phyloP scores from a whole-genome alignment of 2,329 filamentous ascomycete species.

The Xylariaceae sp. region DNA sequence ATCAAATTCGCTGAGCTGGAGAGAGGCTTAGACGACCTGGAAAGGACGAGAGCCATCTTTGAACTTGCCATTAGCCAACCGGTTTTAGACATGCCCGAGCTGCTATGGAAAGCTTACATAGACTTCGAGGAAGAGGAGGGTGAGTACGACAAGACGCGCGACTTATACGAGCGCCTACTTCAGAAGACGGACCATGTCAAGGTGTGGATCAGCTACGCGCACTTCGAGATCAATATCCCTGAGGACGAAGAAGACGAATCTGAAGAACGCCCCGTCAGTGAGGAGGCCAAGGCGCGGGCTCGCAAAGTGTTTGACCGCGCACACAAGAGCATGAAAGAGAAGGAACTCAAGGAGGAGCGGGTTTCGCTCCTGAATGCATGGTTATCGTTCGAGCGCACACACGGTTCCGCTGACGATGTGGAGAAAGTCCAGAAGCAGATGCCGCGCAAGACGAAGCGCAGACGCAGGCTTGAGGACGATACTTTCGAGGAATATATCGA shows the following conservation, averaged over 20 bases:
- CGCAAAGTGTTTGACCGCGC: slow-evolving; percentile 85
- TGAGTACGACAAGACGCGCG: slow-evolving; percentile 82
- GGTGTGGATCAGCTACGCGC: slow-evolving; percentile 98
- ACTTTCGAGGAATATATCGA: slow-evolving; percentile 96
- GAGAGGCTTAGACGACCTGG: slow-evolving; percentile 85
- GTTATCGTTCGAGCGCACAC: slow-evolving; percentile 87
- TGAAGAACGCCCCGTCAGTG: slow-evolving; percentile 74
- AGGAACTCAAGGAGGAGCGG: slow-evolving; percentile 91
- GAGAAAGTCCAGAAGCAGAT: slow-evolving; percentile 90
- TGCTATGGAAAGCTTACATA: slow-evolving; percentile 97
- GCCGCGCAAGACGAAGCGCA: slow-evolving; percentile 91
- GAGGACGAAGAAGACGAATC: slow-evolving; percentile 72
- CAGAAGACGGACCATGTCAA: slow-evolving; percentile 98
- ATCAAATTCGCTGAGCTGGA: slow-evolving; percentile 96
- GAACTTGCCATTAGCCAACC: slow-evolving; percentile 86
- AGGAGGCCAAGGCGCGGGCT: slow-evolving; percentile 82
- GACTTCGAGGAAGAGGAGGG: slow-evolving; percentile 97
- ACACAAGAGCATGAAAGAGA: slow-evolving; percentile 85
- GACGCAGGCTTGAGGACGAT: slow-evolving; percentile 89
- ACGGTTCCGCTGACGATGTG: slow-evolving; percentile 76
- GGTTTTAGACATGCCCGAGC: slow-evolving; percentile 92
- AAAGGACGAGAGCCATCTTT: slow-evolving; percentile 87
- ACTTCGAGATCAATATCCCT: slow-evolving; percentile 94
- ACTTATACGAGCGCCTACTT: slow-evolving; percentile 87
- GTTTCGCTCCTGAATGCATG: slow-evolving; percentile 90